Conservation (phyloP, 148 eudicot species). For the Camellia sinensis region DNA sequence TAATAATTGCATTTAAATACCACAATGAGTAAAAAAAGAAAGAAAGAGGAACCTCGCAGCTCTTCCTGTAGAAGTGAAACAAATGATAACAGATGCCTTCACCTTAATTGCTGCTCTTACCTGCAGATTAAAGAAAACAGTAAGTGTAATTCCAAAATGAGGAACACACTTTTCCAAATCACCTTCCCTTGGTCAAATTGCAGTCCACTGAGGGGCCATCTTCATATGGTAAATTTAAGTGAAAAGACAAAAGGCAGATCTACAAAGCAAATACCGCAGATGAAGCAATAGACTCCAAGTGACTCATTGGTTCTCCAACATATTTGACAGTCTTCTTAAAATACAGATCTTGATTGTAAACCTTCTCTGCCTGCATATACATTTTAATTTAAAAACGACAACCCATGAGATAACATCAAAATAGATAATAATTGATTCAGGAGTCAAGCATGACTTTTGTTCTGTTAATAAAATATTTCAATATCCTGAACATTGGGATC, state of each 20-base stretch:
- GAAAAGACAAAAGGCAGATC: neutral
- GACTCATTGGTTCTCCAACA: slow-evolving; percentile 74
- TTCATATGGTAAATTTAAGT: slow-evolving; percentile 1
- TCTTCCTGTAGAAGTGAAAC: slow-evolving; percentile 75
- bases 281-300: slow-evolving; percentile 80
- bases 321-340: slow-evolving; percentile 67
- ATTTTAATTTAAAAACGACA: neutral
- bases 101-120: slow-evolving; percentile 88
- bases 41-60: slow-evolving; percentile 27
- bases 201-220: neutral
- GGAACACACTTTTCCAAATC: neutral
- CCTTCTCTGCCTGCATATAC: slow-evolving; percentile 67
- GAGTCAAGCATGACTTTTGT: neutral
- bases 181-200: neutral
- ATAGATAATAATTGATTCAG: neutral
- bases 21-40: neutral
- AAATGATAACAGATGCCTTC: slow-evolving; percentile 83
- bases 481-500: neutral
- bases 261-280: slow-evolving; percentile 56
- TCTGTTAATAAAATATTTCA: neutral
- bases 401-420: neutral
- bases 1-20: neutral
- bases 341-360: slow-evolving; percentile 64
- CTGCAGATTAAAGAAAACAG: slow-evolving; percentile 26
- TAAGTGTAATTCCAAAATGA: neutral